Conservation (phyloP, 2,329 filamentous ascomycete species). For the Myriosclerotinia duriaeana region DNA sequence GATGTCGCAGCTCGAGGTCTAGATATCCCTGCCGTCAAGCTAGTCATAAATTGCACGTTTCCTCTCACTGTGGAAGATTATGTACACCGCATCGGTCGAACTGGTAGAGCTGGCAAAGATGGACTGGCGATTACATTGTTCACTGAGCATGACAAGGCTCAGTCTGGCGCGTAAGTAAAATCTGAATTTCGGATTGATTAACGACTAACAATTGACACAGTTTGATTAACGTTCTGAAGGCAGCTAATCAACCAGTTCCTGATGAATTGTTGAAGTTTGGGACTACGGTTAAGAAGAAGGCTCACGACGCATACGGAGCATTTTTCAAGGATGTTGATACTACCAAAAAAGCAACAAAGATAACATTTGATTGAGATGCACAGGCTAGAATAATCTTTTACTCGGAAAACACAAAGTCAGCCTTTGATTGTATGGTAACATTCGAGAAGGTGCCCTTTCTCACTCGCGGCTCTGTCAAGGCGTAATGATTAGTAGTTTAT, state of each 20-base stretch:
- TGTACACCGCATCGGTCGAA: constrained; percentile 94
- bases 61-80: constrained; percentile 96
- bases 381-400: constrained; percentile 13
- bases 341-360: constrained; percentile 84
- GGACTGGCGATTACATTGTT: constrained; percentile 91
- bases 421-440: constrained; percentile 50
- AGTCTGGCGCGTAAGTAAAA: constrained; percentile 78
- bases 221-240: constrained; percentile 90
- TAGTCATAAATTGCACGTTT: constrained; percentile 80
- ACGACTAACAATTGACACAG: constrained; percentile 45
- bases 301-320: constrained; percentile 88
- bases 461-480: constrained; percentile 51
- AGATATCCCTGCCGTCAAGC: constrained; percentile 92
- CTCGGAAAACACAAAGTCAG: constrained; percentile 24
- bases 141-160: constrained; percentile 89
- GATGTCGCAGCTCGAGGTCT: constrained; percentile 93
- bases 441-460: constrained; percentile 54
- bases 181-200: constrained; percentile 29
- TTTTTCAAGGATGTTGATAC: constrained; percentile 91
- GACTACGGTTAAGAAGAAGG: constrained; percentile 98
- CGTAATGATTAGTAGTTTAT: constrained; percentile 24
- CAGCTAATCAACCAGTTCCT: constrained; percentile 87
- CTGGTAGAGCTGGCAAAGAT: constrained; percentile 85
- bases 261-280: constrained; percentile 93
- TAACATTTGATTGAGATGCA: constrained; percentile 71